Evolutionary conservation across 306 rosid genomes (phyloP).

Genomic region (Gynostemma pentaphyllum): DNA sequence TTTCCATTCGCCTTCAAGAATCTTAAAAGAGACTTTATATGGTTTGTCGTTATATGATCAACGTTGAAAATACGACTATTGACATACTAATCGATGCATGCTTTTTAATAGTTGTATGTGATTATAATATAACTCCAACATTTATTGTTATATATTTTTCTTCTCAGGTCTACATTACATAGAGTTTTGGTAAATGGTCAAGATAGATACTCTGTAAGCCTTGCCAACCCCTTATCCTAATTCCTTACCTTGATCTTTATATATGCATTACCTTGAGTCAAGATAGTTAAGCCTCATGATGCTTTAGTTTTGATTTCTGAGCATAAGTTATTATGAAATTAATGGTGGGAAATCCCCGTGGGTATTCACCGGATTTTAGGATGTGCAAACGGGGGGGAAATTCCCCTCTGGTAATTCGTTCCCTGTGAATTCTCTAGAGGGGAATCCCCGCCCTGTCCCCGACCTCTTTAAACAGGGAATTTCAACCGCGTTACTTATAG

Average conservation of each 20-base stretch:
- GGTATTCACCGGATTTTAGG: too few species aligned
- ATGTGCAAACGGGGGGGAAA: too few species aligned
- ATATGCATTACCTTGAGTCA: neutral
- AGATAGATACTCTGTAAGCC: conserved; percentile 80
- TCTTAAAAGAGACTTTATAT: neutral
- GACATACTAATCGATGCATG: neutral
- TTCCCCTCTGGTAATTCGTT: too few species aligned
- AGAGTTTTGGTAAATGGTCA: conserved; percentile 74
- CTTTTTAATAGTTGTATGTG: neutral
- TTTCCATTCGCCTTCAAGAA: neutral
- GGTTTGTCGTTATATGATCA: neutral
- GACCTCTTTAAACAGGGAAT: too few species aligned
- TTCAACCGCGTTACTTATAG: neutral
- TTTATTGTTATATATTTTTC: conserved; percentile 9
- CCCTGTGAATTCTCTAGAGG: too few species aligned
- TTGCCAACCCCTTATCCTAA: neutral
- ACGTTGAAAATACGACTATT: neutral
- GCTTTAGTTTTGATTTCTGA: too few species aligned
- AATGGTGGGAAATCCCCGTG: too few species aligned
- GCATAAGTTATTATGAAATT: too few species aligned
- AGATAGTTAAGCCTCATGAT: too few species aligned
- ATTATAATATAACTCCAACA: neutral
- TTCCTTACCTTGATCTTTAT: neutral
- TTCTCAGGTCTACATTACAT: conserved; percentile 84
- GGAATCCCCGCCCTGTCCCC: too few species aligned